Base-by-base conservation (phyloP, 257 asterid species). In the Striga asiatica region DNA sequence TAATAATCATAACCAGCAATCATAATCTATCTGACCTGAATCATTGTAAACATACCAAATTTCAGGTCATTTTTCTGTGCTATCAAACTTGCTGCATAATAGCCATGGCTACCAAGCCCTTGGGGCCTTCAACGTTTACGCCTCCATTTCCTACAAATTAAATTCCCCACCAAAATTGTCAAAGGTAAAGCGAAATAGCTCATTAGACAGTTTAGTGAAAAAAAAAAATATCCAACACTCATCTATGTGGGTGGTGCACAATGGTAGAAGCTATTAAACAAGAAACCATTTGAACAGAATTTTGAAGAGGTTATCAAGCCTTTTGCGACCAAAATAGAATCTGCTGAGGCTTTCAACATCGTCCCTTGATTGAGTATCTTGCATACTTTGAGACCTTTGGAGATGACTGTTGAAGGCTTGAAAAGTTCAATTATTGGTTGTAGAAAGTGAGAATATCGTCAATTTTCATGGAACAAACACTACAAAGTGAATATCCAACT, bases 241-340 rank as follows among this genome's bases (percentile, higher is more conserved):
- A n/a, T n/a, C n/a, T n/a, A n/a, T n/a, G n/a, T n/a, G n/a, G n/a
- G n/a, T n/a, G n/a, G n/a, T n/a, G n/a, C n/a, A n/a, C n/a, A n/a
- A n/a, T n/a, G n/a, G n/a, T n/a, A n/a, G n/a, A n/a, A n/a, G n/a
- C n/a, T n/a, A n/a, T n/a, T n/a, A n/a, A n/a, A n/a, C n/a, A 2
- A 3, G 13, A n/a, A 34, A 45, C 41, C 47, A 49, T n/a, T n/a
- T n/a, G 71, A 45, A 68, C 76, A 80, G 32, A 75, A 59, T 58
- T 80, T 80, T 3, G 84, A 68, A 45, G 87, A 68, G 67, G 85
- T 67, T 73, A 88, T 84, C 75, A 88, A 68, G 54, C 97, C 94
- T 76, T 79, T 84, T 5, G 83, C 80, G 47, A 88, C 88, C 66
- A 88, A 68, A 37, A 78, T 60, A 54, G 87, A 80, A 71, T 78